phyloP scores from a whole-genome alignment of 495 filamentous ascomycete genomes.

The Tuber melanosporum region DNA sequence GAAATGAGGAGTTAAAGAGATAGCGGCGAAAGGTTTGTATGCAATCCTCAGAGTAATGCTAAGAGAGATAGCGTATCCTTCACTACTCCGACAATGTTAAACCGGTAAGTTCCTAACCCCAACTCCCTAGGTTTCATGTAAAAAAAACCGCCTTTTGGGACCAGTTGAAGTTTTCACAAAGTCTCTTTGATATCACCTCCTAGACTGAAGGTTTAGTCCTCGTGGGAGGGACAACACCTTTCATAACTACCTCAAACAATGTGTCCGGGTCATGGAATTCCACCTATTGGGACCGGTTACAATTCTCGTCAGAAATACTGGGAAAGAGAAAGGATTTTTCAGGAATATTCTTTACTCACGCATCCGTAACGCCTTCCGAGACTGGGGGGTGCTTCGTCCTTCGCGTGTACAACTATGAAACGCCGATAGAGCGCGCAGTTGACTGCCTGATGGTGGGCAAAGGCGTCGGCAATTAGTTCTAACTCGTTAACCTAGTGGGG shows the following conservation, averaged over 20 bases:
- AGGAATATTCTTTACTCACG: conserved; percentile 29
- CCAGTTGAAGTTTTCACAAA: not conserved
- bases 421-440: conserved; percentile 28
- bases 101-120: not conserved
- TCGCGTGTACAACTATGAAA: conserved; percentile 37
- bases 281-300: not conserved
- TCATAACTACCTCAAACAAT: conserved; percentile 51
- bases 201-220: conserved; percentile 27
- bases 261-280: conserved; percentile 37
- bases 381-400: conserved; percentile 20
- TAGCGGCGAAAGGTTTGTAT: not conserved
- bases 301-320: not conserved
- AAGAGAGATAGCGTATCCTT: not conserved
- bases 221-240: conserved; percentile 44
- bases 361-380: conserved; percentile 42
- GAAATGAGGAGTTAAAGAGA: not conserved
- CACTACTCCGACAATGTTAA: not conserved
- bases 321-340: conserved; percentile 6
- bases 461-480: conserved; percentile 32
- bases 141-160: not conserved
- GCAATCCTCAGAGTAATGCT: not conserved
- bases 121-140: not conserved
- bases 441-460: conserved; percentile 35
- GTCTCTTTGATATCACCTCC: not conserved
- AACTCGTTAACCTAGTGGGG: conserved; percentile 23